A percentile compares a stretch with the other conserved stretches of the same genome.
Evolutionary conservation across 352 stramenopile genomes (phyloP).

Genomic region (Globisporangium polare): DNA sequence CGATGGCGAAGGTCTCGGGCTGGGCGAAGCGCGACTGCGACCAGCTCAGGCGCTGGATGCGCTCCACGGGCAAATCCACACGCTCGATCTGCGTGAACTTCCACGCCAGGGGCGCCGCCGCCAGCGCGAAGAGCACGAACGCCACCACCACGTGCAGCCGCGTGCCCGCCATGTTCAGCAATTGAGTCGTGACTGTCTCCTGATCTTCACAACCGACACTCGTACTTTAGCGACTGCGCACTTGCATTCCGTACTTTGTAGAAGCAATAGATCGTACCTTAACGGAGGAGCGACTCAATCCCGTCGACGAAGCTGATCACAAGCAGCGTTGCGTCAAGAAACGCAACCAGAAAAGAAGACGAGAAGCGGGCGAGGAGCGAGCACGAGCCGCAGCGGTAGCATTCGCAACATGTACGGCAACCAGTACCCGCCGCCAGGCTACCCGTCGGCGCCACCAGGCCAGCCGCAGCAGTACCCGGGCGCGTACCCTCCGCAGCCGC

Average conservation of each 20-base stretch:
- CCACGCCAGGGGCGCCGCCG: constrained; percentile 57
- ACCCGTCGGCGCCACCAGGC: constrained; percentile 10
- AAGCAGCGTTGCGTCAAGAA: neutral
- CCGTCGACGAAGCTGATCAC: neutral
- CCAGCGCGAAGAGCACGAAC: constrained; percentile 70
- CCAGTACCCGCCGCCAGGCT: constrained; percentile 21
- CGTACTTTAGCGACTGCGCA: too few relatives aligned
- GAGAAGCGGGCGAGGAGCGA: neutral
- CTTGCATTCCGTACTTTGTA: too few relatives aligned
- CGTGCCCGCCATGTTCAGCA: constrained; percentile 67
- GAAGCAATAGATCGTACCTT: neutral
- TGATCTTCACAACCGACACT: neutral
- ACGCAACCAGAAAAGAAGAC: neutral
- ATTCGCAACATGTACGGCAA: constrained; percentile 19
- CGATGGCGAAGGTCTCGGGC: constrained; percentile 15
- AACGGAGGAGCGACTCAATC: neutral
- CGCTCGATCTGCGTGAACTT: constrained; percentile 69
- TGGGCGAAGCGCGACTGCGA: constrained; percentile 25
- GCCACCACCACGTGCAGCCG: constrained; percentile 69
- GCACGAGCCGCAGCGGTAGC: neutral
- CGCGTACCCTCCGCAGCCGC: constrained; percentile 18
- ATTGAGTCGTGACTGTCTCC: neutral
- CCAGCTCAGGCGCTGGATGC: constrained; percentile 49
- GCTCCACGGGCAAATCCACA: constrained; percentile 39
- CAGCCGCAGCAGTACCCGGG: constrained; percentile 16